Conservation (phyloP, 768 basidiomycete genomes). For the Mycena leptocephala region DNA sequence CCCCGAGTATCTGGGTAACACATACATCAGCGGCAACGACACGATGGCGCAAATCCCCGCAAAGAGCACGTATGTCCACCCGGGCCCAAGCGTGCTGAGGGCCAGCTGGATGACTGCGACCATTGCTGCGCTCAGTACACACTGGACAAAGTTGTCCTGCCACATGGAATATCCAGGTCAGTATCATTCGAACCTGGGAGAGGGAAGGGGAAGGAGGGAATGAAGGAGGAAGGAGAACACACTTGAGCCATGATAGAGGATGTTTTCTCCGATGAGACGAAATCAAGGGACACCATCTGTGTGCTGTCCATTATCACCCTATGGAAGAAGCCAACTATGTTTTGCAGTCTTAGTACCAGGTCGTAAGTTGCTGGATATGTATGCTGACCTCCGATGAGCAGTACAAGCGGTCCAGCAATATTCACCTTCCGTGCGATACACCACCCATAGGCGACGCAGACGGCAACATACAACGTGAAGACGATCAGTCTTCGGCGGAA, state of each 20-base stretch:
- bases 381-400: constrained; percentile 48
- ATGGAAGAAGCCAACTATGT: no score
- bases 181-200: neutral
- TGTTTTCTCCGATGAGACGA: constrained; percentile 3
- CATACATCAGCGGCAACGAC: constrained; percentile 55
- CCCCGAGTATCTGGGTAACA: constrained; percentile 28
- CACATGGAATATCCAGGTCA: no score
- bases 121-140: constrained; percentile 59
- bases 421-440: constrained; percentile 64
- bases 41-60: constrained; percentile 56
- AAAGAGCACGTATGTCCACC: constrained; percentile 69
- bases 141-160: constrained; percentile 73
- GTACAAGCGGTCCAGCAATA: constrained; percentile 69
- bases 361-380: no score
- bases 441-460: constrained; percentile 75
- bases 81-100: constrained; percentile 58
- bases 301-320: no score
- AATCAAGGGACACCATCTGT: constrained; percentile 37
- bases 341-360: neutral
- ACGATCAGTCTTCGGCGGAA: constrained; percentile 62
- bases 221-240: no score
- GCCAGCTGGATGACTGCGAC: constrained; percentile 67
- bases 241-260: no score
- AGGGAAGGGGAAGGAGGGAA: no score
- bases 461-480: constrained; percentile 55